Evolutionary conservation across 2,329 filamentous ascomycete genomes (phyloP), one percentile per base, ranked within the genome.

Genomic region (Claviceps sp.): DNA sequence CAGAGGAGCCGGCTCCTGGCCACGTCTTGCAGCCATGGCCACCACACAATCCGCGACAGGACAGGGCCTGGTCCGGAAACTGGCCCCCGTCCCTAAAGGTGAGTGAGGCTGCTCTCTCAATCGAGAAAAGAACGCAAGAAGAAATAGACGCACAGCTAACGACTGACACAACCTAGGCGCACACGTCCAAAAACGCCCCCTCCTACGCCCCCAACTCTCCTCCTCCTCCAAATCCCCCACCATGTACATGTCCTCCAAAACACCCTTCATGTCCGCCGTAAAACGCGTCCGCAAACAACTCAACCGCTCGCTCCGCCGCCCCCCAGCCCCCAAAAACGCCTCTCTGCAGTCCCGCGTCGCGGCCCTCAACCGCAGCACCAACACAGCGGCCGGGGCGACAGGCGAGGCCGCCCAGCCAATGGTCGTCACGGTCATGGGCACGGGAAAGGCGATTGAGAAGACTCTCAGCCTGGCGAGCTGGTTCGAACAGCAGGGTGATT

Each of bases 251-350:
- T 81, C 79, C 40, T 67, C 77, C 42, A 72, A 72, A 40, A 81
- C 84, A 0, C 81, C 82, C 6, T 86, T 87, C 70, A 78, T 87
- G 66, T 78, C 83, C 11, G 72, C 79, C 4, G 74, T 86, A 13
- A 81, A 80, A 59, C 81, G 84, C 49, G 76, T 82, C 14, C 77
- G 79, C 55, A 79, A 79, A 54, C 74, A 81, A 1, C 78, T 89
- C 4, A 70, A 77, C 45, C 71, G 75, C 40, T 73, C 76, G 4
- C 70, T 74, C 13, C 67, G 62, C 47, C 58, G 66, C 22, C 63
- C 67, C 16, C 64, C 76, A 2, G 76, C 77, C 50, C 72, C 77
- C 24, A 72, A 71, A 57, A 67, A 71, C 45, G 59, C 71, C 41
- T 69, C 71, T 5, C 65, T 79, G 3, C 65, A 71, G 43, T 67